Conservation (phyloP, 2,329 filamentous ascomycete genomes). For the Raffaelea albimanens region DNA sequence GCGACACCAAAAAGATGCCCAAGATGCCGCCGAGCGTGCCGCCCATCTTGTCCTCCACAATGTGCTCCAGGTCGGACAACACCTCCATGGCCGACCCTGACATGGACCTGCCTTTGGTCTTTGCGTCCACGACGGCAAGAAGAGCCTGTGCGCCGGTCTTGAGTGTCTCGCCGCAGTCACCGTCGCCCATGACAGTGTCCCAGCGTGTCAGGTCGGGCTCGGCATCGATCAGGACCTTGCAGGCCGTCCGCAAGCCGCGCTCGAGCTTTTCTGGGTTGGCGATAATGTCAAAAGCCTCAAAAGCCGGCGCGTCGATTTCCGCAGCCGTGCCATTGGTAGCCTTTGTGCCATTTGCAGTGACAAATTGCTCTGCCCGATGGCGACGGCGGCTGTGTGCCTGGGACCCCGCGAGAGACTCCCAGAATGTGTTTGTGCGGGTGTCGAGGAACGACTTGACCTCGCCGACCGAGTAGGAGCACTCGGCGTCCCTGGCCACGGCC, state of each 20-base stretch:
- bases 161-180: slow-evolving; percentile 56
- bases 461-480: slow-evolving; percentile 33
- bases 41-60: slow-evolving; percentile 47
- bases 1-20: slow-evolving; percentile 44
- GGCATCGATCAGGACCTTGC: slow-evolving; percentile 40
- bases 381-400: slow-evolving; percentile 28
- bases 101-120: slow-evolving; percentile 21
- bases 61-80: slow-evolving; percentile 40
- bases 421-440: slow-evolving; percentile 46
- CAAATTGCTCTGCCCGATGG: slow-evolving; percentile 34
- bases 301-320: background rate
- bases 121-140: slow-evolving; percentile 32
- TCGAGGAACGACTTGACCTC: slow-evolving; percentile 58
- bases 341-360: slow-evolving; percentile 24
- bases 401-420: slow-evolving; percentile 41
- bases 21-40: slow-evolving; percentile 42
- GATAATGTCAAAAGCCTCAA: slow-evolving; percentile 35
- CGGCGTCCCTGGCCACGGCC: slow-evolving; percentile 28
- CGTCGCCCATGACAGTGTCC: slow-evolving; percentile 56
- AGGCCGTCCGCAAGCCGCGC: slow-evolving; percentile 45
- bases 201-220: slow-evolving; percentile 55
- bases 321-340: background rate
- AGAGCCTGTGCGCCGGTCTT: slow-evolving; percentile 41
- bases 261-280: slow-evolving; percentile 45
- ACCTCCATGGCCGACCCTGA: slow-evolving; percentile 37